Base-by-base conservation (phyloP, 768 basidiomycete species). In the Boletellus emodensis region DNA sequence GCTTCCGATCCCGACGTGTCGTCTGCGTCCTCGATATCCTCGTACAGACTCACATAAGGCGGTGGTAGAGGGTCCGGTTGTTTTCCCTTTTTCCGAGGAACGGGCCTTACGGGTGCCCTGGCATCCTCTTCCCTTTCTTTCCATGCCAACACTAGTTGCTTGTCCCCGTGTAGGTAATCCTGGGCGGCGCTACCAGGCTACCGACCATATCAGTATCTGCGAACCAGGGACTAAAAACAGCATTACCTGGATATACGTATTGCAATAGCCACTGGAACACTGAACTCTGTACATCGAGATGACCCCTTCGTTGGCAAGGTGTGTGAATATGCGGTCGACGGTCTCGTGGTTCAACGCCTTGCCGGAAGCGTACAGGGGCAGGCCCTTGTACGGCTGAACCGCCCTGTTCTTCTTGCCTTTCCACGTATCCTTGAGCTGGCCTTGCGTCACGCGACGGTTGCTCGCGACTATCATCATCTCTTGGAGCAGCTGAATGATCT, bases 291-390 rank as follows among this genome's bases (percentile, higher is more conserved):
- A 73, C 40, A 72, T 71, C 5, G 59, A 56, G 36, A 92, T 65
- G 15, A 78, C 72, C 6, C 80, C 75, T 49, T 79, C 67, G 24
- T 72, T 70, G 18, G 77, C 54, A 13, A 91, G 73, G 22, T 75
- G 74, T 55, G 77, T 76, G 57, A 92, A 74, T 52, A 90, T 72
- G 9, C 85, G 75, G 40, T 93, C 90, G 10, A 81, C 58, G 38
- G 86, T 74, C 34, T 80, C 78, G 5, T 72, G 69, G 2, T 72
- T 65, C 38, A 84, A 56, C 10, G 75, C 58, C 56, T 73, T 74
- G 28, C 82, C 81, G 2, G 72, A 73, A 1, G 85, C 91, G 56
- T 80, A 83, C 26, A 71, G 60, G 4, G 74, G 56, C 38, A 82
- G 72, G 0, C 76, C 74, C 44, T 73, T 80, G 48, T 72, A 72